Base-by-base conservation (phyloP, 2,329 filamentous ascomycete genomes). In the Penicillium sp. region DNA sequence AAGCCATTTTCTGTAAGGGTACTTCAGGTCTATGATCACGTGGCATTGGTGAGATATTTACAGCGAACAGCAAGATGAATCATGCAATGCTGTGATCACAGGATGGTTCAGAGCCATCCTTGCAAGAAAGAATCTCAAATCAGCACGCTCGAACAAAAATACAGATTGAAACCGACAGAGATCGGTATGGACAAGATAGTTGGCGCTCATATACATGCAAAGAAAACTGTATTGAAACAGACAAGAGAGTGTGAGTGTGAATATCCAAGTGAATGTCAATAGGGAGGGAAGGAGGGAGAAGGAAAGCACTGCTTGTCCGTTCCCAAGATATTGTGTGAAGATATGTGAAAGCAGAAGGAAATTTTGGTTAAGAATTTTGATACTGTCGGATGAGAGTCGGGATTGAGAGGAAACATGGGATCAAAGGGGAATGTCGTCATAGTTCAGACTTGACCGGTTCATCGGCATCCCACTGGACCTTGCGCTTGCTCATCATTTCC, bases 401-500 rank as follows among this genome's bases (percentile, higher is more conserved):
- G 11, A 34, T 34, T 13, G 9, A 11, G 31, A 10, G 31, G 31
- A 27, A 6, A 8, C 5, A 5, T 27, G 5, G 24, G 24, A 6
- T 27, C 24, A 2, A 27, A 27, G 5, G 31, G 31, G 31, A 34
- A 16, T 14, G 5, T 10, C 3, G 34, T 61, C 47, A 69, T 34
- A 71, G 57, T 31, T 71, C 68, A 11, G 60, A 40, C 24, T 50
- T 57, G 32, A 59, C 39, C 5, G 57, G 45, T n/a, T 64, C 59
- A 3, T 62, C 49, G 5, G 55, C 53, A 10, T 58, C 38, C 10
- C 54, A 48, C 22, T 68, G 58, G 1, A 53, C 57, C 63, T 78
- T 82, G 68, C 81, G 85, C 67, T 80, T 81, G 58, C 83, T 82
- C 48, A 93, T 81, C 29, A 90, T 88, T 40, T 83, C 81, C 72